Evolutionary conservation across 495 filamentous ascomycete genomes (phyloP).

Genomic region (Annulohypoxylon stygium): DNA sequence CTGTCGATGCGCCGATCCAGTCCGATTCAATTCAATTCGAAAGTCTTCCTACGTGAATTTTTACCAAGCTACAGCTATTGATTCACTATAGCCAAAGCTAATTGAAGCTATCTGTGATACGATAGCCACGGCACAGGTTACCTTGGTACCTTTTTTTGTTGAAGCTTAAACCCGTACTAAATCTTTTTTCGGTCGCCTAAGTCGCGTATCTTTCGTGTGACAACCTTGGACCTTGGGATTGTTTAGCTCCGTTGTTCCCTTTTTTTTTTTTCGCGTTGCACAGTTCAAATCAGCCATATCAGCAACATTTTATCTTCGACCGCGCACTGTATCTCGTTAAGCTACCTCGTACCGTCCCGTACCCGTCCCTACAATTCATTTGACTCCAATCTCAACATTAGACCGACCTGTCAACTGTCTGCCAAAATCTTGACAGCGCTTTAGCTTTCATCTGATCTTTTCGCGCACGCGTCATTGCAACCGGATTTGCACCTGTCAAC

Average conservation of each 20-base stretch:
- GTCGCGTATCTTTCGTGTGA: constrained; percentile 40
- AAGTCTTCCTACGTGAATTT: neutral
- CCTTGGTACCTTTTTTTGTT: constrained; percentile 5
- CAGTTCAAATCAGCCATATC: constrained; percentile 22
- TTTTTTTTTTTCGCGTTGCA: constrained; percentile 20
- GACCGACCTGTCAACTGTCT: constrained; percentile 2
- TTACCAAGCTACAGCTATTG: neutral
- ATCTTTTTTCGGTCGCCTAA: constrained; percentile 27
- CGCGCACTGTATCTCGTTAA: constrained; percentile 36
- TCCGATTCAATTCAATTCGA: neutral
- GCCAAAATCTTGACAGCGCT: constrained; percentile 4
- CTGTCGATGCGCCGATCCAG: neutral
- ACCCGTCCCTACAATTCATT: neutral
- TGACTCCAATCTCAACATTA: constrained; percentile 8
- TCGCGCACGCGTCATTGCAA: constrained; percentile 27
- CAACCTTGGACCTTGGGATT: constrained; percentile 20
- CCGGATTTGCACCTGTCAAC: constrained; percentile 32
- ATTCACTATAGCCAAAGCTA: neutral
- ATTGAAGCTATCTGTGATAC: neutral
- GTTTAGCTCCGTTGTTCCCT: constrained; percentile 27
- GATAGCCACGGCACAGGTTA: constrained; percentile 7
- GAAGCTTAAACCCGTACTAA: constrained; percentile 21
- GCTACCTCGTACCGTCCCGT: neutral
- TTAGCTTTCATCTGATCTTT: constrained; percentile 11
- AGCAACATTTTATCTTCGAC: constrained; percentile 21